Conservation (phyloP, 352 stramenopile species). For the Globisporangium emineosum region DNA sequence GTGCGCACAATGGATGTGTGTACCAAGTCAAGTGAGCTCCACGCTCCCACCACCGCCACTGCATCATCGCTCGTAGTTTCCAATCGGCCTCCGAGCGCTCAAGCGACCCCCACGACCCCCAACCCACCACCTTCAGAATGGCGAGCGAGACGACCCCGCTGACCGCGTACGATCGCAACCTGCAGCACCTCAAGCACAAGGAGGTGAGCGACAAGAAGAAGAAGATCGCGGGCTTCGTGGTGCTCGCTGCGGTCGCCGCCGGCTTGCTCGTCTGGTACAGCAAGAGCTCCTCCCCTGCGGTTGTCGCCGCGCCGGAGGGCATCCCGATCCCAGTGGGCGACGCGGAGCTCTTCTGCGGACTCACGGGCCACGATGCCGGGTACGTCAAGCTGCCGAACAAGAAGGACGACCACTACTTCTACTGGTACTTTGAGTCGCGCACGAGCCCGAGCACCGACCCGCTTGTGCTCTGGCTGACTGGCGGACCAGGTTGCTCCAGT, state of each 20-base stretch:
- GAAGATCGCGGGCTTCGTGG: conserved; percentile 13
- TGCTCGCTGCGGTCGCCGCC: conserved; percentile 9
- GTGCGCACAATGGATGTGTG: not conserved
- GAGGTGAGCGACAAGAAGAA: conserved; percentile 18
- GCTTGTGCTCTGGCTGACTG: conserved; percentile 42
- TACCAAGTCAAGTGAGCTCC: not conserved
- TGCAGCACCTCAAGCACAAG: conserved; percentile 18
- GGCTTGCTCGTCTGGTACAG: conserved; percentile 17
- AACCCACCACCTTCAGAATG: not conserved
- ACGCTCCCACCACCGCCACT: not conserved
- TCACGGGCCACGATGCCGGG: conserved; percentile 25
- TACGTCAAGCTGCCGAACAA: conserved; percentile 35
- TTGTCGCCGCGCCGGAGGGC: not conserved
- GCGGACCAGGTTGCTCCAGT: conserved; percentile 12
- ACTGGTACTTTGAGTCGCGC: conserved; percentile 45
- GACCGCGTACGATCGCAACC: conserved; percentile 19
- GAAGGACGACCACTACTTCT: conserved; percentile 50
- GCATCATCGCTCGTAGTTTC: conserved; percentile 1
- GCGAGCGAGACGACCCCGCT: conserved; percentile 16
- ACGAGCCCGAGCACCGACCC: conserved; percentile 23
- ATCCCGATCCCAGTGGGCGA: conserved; percentile 7
- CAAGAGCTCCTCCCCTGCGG: not conserved
- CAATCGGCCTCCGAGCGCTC: not conserved
- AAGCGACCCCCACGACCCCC: not conserved
- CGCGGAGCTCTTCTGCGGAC: conserved; percentile 24